Evolutionary conservation across 768 basidiomycete genomes (phyloP), one percentile per base, ranked within the genome.

Genomic region (Lentinula detonsa): DNA sequence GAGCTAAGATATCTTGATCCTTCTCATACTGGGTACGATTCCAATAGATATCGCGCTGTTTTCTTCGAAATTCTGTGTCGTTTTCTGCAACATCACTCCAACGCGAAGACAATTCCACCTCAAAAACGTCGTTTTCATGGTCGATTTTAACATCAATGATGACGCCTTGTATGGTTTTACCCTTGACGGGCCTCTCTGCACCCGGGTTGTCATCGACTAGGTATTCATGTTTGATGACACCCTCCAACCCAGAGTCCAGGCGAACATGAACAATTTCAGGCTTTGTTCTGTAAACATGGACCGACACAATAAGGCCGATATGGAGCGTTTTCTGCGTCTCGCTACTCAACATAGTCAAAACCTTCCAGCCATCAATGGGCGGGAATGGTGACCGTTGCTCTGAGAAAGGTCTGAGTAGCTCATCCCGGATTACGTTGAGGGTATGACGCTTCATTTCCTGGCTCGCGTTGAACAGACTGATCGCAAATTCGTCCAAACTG

Each of bases 201-300:
- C 77, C 73, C 13, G 74, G 69, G 3, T 66, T 64, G n/a, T 71
- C 62, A 62, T 88, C 85, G 33, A 81, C 72, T 54, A 95, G 72
- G 68, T 84, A 88, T 10, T 80, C 76, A 43, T 78, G 65, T 50
- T 80, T 77, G 67, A 98, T 87, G 43, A 83, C 71, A 3, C 92
- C 97, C 68, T 97, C 95, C 57, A 99, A 80, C 8, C 95, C 95
- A 13, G 93, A 97, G 68, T 96, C 95, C n/a, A 98, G 84, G 43
- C 87, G 87, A 61, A 94, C 85, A 59, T 75, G 76, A 35, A 88
- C 85, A 28, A 74, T 74, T 45, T 76, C 73, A 16, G 71, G 72
- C 64, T 81, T 79, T 35, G 83, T 76, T 34, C 91, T 85, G 42
- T 80, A 69, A 28, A 91, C 82, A 11, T 84, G 78, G 52, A 85